Conservation (phyloP, 495 filamentous ascomycete species). For the Rhizodiscina lignyota region DNA sequence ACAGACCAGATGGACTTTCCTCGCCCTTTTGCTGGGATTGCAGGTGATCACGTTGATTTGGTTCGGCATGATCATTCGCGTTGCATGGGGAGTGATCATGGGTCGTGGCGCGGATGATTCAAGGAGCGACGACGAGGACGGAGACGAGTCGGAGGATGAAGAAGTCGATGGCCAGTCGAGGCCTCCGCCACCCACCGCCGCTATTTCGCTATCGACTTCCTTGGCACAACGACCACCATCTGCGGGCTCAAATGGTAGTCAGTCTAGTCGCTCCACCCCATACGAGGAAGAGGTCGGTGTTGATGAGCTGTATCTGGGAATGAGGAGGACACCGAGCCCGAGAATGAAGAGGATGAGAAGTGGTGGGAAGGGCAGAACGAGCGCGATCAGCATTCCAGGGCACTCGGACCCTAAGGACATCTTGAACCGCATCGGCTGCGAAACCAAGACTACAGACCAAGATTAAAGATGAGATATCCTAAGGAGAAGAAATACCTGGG, state of each 20-base stretch:
- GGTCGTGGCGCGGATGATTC: slow-evolving; percentile 72
- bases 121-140: slow-evolving; percentile 74
- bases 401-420: slow-evolving; percentile 21
- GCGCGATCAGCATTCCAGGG: slow-evolving; percentile 18
- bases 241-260: slow-evolving; percentile 10
- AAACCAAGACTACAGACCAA: too few species aligned
- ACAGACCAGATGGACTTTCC: slow-evolving; percentile 55
- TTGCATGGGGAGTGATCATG: slow-evolving; percentile 58
- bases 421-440: slow-evolving; percentile 19
- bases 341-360: not conserved
- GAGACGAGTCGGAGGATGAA: slow-evolving; percentile 39
- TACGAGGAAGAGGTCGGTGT: slow-evolving; percentile 52
- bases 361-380: slow-evolving; percentile 3
- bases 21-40: slow-evolving; percentile 58
- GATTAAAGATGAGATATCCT: too few species aligned
- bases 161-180: slow-evolving; percentile 17
- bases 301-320: slow-evolving; percentile 21
- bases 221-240: slow-evolving; percentile 10
- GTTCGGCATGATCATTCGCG: slow-evolving; percentile 74
- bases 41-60: slow-evolving; percentile 70
- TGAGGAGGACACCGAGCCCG: slow-evolving; percentile 7
- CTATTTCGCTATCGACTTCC: too few species aligned
- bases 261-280: slow-evolving; percentile 21
- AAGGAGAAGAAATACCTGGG: too few species aligned
- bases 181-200: not conserved